Base-by-base conservation (phyloP, 495 filamentous ascomycete species). In the Talaromyces wortmannii region DNA sequence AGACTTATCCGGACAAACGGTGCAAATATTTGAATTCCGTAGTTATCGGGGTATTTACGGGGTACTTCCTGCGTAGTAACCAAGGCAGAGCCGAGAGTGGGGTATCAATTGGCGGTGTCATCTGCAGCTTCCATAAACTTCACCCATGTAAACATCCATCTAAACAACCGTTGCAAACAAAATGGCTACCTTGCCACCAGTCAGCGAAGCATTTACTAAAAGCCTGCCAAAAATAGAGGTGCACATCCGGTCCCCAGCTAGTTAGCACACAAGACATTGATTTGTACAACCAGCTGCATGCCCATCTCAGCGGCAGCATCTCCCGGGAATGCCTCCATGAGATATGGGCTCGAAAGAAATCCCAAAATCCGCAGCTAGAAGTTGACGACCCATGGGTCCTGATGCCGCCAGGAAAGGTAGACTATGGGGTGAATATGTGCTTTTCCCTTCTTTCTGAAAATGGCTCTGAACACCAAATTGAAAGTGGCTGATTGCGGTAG, bases 291-390 rank as follows among this genome's bases (percentile, higher is more conserved):
- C 62, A 92, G 85, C 78, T 95, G 15, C 90, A 95, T 59, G 90
- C 90, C 55, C 90, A 94, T 68, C 79, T 95, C 32, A 87, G 81
- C 45, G 89, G 90, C 46, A 90, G 86, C 65, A 91, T 94, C 68
- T 87, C 82, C 64, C 82, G 83, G 12, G 67, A 85, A 70, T 86
- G 81, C 52, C 81, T 94, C 1, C 87, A 92, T 62, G 81, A 89
- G 43, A 81, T 94, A 60, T 95, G 89, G 87, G 50, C 68, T 42
- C 62, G 65, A 47, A 87, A 84, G 66, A 82, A 80, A 48, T 68
- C 67, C 7, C 50, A 56, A 8, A 62, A 83, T 36, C 80, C 80
- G 0, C 57, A 68, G 13, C 66, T 78, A 42, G 18, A 55, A 4
- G 68, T 92, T 0, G 77, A 86, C 50, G 88, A 92, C 66, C 89